Evolutionary conservation across 257 asterid genomes (phyloP), one percentile per base, ranked within the genome.

Genomic region (Salvia rosmarinus): DNA sequence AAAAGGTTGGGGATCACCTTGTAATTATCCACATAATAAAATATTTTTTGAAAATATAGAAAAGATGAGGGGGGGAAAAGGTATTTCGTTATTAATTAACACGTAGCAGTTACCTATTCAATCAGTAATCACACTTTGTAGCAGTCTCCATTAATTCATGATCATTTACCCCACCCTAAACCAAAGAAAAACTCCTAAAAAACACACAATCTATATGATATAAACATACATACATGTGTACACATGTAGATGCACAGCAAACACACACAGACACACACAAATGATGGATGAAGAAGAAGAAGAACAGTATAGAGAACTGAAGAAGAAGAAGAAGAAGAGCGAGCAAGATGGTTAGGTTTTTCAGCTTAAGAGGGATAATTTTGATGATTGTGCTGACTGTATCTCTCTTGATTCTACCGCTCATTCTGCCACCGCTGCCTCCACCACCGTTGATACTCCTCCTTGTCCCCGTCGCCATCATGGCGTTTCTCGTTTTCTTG

Each of bases 361-460:
- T 61, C 35, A 77, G 77, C 51, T 60, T 52, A 2, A 80, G 69
- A 64, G 68, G 23, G 10, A 20, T 76, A 0, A 65, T 49, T 11
- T 8, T 74, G 6, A 80, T 82, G 89, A 60, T 71, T 9, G 9
- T 80, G 2, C 13, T 85, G 0, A 79, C 88, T 3, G 2, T 64
- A n/a, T 46, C 76, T 9, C 82, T 82, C 77, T 57, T 80, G 82
- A 37, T 82, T 32, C 75, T 82, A 51, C 95, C 95, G 72, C 78
- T 70, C 4, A 11, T 77, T 63, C 44, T 85, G 70, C 87, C 89
- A 17, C 83, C 87, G 44, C 84, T 82, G 12, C 82, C 85, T 0
- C 87, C 89, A 0, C 86, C 81, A 23, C 87, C 87, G 14, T 49
- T 32, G 0, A 5, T 81, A 59, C 47, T 88, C 32, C 87, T 88